Percentiles rank a stretch among this genome's conserved stretches.
These are phyloP conservation scores for Cystobasidiaceae sp. DNA, from an alignment of 1,284 basidiomycete genomes.

Conservation along the genomic window DNA sequence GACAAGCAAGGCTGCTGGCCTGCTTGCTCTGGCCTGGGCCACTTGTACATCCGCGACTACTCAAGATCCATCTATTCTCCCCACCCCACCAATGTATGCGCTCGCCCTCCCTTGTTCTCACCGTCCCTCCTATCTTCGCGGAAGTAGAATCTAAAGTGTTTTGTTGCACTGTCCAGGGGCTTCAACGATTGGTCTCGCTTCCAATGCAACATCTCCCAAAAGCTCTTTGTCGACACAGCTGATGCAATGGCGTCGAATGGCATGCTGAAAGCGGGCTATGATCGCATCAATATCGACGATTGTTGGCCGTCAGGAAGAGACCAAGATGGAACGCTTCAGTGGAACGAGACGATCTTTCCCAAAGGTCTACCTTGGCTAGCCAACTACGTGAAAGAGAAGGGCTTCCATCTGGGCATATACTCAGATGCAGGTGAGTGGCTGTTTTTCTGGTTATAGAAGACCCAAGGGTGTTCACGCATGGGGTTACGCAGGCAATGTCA, in stretches of 20 bases:
- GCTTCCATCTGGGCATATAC: slow-evolving; percentile 19
- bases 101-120: background rate
- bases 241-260: slow-evolving; percentile 21
- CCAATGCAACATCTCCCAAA: slow-evolving; percentile 23
- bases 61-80: slow-evolving; percentile 8
- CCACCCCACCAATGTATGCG: slow-evolving; percentile 17
- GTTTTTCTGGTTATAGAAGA: background rate
- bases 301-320: slow-evolving; percentile 8
- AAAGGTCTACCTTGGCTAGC: slow-evolving; percentile 21
- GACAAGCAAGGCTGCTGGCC: no score
- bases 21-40: background rate
- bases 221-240: slow-evolving; percentile 18
- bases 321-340: slow-evolving; percentile 6
- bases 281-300: slow-evolving; percentile 19
- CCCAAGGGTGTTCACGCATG: background rate
- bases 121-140: no score
- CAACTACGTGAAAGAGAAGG: slow-evolving; percentile 6
- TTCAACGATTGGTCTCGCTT: slow-evolving; percentile 26
- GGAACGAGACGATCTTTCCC: slow-evolving; percentile 12
- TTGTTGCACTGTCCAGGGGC: no score
- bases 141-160: no score
- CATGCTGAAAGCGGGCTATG: slow-evolving; percentile 16
- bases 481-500: background rate
- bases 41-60: background rate
- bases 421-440: slow-evolving; percentile 15